Evolutionary conservation across 2,329 filamentous ascomycete genomes (phyloP), one percentile per base, ranked within the genome.

Genomic region (Aureobasidium sp.): DNA sequence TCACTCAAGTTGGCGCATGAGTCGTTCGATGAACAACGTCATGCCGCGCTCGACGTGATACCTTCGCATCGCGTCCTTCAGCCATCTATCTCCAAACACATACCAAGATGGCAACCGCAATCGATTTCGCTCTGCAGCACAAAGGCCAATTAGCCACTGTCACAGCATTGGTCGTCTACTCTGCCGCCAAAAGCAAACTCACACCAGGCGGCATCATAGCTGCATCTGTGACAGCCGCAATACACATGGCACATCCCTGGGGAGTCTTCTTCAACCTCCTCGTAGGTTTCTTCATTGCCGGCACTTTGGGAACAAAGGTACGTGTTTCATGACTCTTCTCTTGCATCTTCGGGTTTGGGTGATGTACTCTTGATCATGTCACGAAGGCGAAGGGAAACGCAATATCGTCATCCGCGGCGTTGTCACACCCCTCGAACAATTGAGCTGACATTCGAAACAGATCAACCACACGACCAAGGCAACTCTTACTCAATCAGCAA

Each of bases 181-280:
- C 70, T 39, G 49, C 92, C 88, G 27, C 64, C 29, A 68, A 68
- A 56, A 68, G 70, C 39, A 74, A 74, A 57, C 82, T 99, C 42
- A 97, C 93, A 0, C 84, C 87, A 0, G 76, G 81, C 7, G 93
- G 92, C 64, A 84, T 96, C 67, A 67, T 87, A 40, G 82, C 84
- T 14, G 93, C 93, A 3, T 79, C 81, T 5, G 69, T 88, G 47
- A 96, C 92, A 4, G 92, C 91, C 4, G 73, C 82, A 49, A 84
- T 88, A 12, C 94, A 99, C 73, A 91, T 91, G 17, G 77, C 92
- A n/a, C 92, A 97, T 74, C 93, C 93, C 3, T 97, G 91, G 87
- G 90, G 89, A 64, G 79, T 92, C n/a, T 92, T 91, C n/a, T 95
- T 97, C 76, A 83, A 83, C 31, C 81, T 97, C 12, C 81, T 97